Percentiles rank a stretch among this genome's conserved stretches.
Conservation (phyloP, 495 filamentous ascomycete species). For the Bathelium albidoporum region DNA sequence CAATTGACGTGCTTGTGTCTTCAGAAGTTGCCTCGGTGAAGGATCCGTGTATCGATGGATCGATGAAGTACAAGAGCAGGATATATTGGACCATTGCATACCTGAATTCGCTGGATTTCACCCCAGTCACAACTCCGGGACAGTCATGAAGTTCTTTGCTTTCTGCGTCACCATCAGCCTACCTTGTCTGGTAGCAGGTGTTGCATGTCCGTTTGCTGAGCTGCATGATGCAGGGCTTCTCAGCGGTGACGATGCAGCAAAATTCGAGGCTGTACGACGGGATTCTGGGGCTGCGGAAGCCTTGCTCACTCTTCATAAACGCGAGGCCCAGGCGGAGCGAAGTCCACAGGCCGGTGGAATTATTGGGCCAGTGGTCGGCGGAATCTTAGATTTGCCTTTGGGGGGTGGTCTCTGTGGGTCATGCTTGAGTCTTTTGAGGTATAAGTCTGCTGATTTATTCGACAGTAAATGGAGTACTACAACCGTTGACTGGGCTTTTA, state of each 20-base stretch:
- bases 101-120: background rate
- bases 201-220: background rate
- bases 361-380: background rate
- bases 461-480: conserved; percentile 17
- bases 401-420: conserved; percentile 14
- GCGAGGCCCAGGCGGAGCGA: background rate
- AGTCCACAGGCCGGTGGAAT: background rate
- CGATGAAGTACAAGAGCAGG: background rate
- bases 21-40: background rate
- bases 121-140: background rate
- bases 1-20: background rate
- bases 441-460: background rate
- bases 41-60: background rate
- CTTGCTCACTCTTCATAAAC: background rate
- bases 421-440: background rate
- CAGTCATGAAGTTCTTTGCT: background rate
- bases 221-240: background rate
- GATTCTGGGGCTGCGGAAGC: background rate
- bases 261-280: background rate
- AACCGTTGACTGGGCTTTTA: conserved; percentile 15
- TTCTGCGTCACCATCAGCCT: background rate
- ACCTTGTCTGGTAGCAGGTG: background rate
- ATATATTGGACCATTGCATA: background rate
- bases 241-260: background rate
- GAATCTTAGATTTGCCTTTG: conserved; percentile 18